Percentiles rank a stretch among this genome's conserved stretches.
These are phyloP conservation scores for Firmiana major DNA, from an alignment of 345 rosid genomes.

Conservation along the genomic window DNA sequence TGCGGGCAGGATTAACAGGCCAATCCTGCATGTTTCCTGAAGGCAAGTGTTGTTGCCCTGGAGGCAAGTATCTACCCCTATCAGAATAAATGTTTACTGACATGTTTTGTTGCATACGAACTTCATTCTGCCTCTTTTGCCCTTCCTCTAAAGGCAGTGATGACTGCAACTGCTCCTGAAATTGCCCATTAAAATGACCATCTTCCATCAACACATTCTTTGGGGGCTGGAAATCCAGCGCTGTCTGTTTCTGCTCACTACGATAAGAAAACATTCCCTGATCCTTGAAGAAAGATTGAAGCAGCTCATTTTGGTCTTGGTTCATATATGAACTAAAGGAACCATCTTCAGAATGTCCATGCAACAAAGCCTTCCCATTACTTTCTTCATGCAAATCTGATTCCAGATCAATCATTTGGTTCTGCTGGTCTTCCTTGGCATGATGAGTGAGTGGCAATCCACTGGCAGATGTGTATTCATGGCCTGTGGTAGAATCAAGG, in stretches of 20 bases:
- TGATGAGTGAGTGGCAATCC: conserved; percentile 47
- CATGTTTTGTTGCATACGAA: conserved; percentile 53
- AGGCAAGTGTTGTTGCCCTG: conserved; percentile 48
- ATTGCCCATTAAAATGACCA: conserved; percentile 52
- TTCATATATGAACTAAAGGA: conserved; percentile 55
- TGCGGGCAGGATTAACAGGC: conserved; percentile 46
- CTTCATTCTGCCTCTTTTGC: conserved; percentile 51
- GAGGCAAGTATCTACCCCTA: conserved; percentile 55
- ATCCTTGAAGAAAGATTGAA: conserved; percentile 74
- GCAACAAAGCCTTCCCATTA: conserved; percentile 43
- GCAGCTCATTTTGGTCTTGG: conserved; percentile 71
- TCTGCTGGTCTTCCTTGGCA: conserved; percentile 35
- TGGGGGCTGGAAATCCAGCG: conserved; percentile 53
- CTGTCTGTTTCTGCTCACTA: conserved; percentile 51
- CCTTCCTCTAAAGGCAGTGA: conserved; percentile 47
- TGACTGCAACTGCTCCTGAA: conserved; percentile 52
- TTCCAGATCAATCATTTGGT: conserved; percentile 51
- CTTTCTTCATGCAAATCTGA: conserved; percentile 44
- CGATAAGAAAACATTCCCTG: conserved; percentile 47
- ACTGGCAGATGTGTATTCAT: conserved; percentile 42
- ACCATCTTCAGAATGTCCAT: conserved; percentile 41
- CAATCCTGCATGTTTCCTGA: conserved; percentile 50
- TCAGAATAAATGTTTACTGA: conserved; percentile 43
- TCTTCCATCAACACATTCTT: conserved; percentile 44
- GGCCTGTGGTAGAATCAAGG: conserved; percentile 37